Evolutionary conservation across 345 rosid genomes (phyloP), one percentile per base, ranked within the genome.

Genomic region (Balakata baccata): DNA sequence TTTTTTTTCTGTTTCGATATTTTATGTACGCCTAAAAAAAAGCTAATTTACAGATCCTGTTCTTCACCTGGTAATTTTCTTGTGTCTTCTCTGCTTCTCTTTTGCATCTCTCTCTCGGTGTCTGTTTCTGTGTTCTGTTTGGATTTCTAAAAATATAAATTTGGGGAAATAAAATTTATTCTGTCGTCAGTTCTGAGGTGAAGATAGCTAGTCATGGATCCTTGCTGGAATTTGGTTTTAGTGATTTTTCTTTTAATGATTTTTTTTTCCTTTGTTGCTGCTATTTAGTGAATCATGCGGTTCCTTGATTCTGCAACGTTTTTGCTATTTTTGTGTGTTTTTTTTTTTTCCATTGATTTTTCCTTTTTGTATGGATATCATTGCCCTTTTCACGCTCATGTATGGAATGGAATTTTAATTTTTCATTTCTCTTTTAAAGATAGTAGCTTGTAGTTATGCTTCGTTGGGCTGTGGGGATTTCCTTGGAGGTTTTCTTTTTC

Each of bases 1-100:
- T 57, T 0, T 45, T 1, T 29, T 29, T 23, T 25, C 22, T 71
- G 7, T 18, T 70, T 45, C 16, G 0, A 25, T n/a, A 14, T 41
- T 13, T 67, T 45, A 29, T n/a, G n/a, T n/a, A n/a, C n/a, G n/a
- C n/a, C n/a, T n/a, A n/a, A n/a, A n/a, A n/a, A n/a, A n/a, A n/a
- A n/a, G n/a, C n/a, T n/a, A n/a, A n/a, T n/a, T n/a, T n/a, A n/a
- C 72, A 67, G 83, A 81, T 79, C 78, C 69, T 71, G 66, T 74
- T 45, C n/a, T 37, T 61, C 39, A 58, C 74, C 17, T 25, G 61
- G 88, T 89, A 80, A 84, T 81, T 81, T 25, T 25, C 69, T 57
- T 67, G 61, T 54, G 34, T 29, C 34, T 63, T n/a, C 70, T 49
- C 11, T 25, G 17, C 38, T 41, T 45, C 22, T 74, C 69, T 50